These are phyloP conservation scores for Phytopythium helicoides DNA, from an alignment of 352 stramenopile genomes.

Conservation along the genomic window DNA sequence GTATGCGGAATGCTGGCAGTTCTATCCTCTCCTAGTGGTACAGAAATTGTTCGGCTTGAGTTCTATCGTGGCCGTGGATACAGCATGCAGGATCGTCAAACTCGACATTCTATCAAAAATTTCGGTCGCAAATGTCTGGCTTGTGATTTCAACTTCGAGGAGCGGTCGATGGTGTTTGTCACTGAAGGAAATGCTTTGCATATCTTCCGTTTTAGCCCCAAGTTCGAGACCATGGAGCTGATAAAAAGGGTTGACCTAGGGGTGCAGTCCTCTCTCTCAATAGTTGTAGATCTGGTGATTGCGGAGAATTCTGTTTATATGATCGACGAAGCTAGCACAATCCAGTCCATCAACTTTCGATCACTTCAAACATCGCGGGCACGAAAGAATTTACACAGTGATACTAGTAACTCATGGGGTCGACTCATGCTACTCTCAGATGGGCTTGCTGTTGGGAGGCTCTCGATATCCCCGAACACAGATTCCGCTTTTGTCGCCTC, in stretches of 20 bases:
- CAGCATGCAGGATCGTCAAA: too few species aligned
- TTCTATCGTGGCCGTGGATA: neutral
- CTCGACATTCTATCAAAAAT: neutral
- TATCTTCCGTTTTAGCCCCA: slow-evolving; percentile 17
- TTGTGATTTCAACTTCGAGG: slow-evolving; percentile 6
- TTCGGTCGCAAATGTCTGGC: slow-evolving; percentile 1
- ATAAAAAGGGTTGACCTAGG: neutral
- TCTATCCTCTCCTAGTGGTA: neutral
- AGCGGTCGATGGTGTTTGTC: slow-evolving; percentile 3
- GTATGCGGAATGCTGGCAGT: neutral
- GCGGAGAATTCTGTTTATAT: neutral
- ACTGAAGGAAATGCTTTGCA: slow-evolving; percentile 2
- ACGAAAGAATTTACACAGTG: too few species aligned
- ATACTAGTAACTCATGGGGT: slow-evolving; percentile 1
- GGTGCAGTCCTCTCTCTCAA: neutral
- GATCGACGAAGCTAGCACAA: neutral
- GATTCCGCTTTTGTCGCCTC: slow-evolving; percentile 9
- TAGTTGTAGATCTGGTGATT: neutral
- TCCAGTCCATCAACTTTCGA: slow-evolving; percentile 1
- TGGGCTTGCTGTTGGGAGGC: slow-evolving; percentile 15
- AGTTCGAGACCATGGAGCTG: slow-evolving; percentile 11
- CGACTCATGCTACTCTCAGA: slow-evolving; percentile 17
- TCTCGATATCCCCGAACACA: slow-evolving; percentile 3
- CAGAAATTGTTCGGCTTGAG: neutral
- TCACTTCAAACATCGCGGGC: neutral